phyloP scores from a whole-genome alignment of 1,139 yeast species.

The Candida sp. region DNA sequence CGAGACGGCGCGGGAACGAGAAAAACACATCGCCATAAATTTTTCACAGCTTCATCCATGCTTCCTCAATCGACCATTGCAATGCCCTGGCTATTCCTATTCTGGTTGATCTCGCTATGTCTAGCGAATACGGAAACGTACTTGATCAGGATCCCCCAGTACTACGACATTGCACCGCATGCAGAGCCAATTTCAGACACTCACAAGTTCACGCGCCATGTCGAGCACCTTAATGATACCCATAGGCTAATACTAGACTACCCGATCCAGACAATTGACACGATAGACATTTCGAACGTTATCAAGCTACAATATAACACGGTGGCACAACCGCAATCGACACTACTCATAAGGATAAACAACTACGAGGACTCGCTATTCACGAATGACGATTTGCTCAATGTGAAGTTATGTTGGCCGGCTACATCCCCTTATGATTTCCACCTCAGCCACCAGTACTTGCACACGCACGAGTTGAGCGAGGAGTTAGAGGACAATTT shows the following conservation, averaged over 20 bases:
- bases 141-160: conserved; percentile 35
- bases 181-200: conserved; percentile 13
- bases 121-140: conserved; percentile 45
- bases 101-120: conserved; percentile 9
- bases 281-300: conserved; percentile 5
- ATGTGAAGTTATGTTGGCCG: conserved; percentile 50
- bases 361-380: conserved; percentile 34
- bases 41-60: background rate
- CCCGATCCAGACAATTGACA: conserved; percentile 28
- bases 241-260: conserved; percentile 30
- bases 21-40: background rate
- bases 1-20: background rate
- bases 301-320: conserved; percentile 19
- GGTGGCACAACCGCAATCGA: conserved; percentile 15
- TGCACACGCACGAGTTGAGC: conserved; percentile 16
- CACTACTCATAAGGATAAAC: conserved; percentile 35
- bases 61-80: no score
- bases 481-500: conserved; percentile 16
- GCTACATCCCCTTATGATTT: conserved; percentile 42
- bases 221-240: conserved; percentile 25
- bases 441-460: conserved; percentile 24
- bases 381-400: conserved; percentile 33
- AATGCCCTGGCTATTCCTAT: conserved; percentile 4
- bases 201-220: conserved; percentile 4
- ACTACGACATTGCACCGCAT: conserved; percentile 37